Evolutionary conservation across 1,284 basidiomycete genomes (phyloP).

Genomic region (Leccinum pallidistipes): DNA sequence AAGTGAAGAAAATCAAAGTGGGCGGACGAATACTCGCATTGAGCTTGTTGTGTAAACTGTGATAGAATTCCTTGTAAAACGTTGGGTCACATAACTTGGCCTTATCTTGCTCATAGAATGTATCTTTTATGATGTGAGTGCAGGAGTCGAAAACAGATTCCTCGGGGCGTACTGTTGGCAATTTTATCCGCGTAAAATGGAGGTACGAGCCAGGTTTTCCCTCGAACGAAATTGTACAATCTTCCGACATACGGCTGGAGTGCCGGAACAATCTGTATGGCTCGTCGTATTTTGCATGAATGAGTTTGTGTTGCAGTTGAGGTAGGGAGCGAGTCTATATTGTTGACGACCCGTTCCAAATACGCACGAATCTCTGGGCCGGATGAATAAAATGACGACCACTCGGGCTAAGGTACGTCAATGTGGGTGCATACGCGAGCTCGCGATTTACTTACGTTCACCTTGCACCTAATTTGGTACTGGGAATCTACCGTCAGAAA

Average conservation of each 20-base stretch:
- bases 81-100: slow-evolving; percentile 44
- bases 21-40: slow-evolving; percentile 40
- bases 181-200: slow-evolving; percentile 47
- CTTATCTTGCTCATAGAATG: slow-evolving; percentile 56
- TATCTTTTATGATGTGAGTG: slow-evolving; percentile 34
- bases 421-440: no score
- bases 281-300: no score
- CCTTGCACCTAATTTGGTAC: slow-evolving; percentile 56
- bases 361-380: no score
- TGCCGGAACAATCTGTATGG: slow-evolving; percentile 45
- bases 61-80: slow-evolving; percentile 52
- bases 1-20: neutral
- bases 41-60: slow-evolving; percentile 49
- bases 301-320: no score
- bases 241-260: slow-evolving; percentile 53
- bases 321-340: no score
- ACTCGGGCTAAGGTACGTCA: no score
- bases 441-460: no score
- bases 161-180: slow-evolving; percentile 43
- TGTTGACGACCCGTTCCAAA: no score
- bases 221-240: slow-evolving; percentile 58
- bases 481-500: slow-evolving; percentile 23
- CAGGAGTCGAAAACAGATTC: neutral
- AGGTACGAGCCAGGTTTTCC: slow-evolving; percentile 60
- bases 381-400: no score